Evolutionary conservation across 2,329 filamentous ascomycete genomes (phyloP), one percentile per base, ranked within the genome.

Genomic region (Fusarium protoensiforme): DNA sequence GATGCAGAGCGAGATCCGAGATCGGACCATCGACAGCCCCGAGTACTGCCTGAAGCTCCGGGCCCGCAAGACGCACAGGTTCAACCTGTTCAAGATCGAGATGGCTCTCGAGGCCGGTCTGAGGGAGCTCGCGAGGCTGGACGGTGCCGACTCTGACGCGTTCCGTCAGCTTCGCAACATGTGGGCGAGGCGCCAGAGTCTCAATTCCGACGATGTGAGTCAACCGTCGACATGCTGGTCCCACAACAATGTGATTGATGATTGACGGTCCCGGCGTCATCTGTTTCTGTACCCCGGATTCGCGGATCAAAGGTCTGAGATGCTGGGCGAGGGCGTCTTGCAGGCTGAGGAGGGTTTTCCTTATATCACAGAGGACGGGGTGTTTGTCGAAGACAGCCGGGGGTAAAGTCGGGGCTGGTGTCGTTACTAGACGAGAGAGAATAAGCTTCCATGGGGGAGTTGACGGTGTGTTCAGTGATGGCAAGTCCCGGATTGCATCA

Each of bases 111-210:
- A 38, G 7, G 31, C 46, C 11, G 71, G 71, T 3, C 46, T 46
- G 14, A 61, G 68, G 33, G 71, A 74, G 58, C 29, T 63, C 7
- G 67, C 71, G 16, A 51, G 71, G 4, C 57, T 74, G 20, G 61
- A 66, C 5, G 62, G 36, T 0, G 24, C 10, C 22, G 24, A 48
- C 24, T 68, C 61, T 9, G 61, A 66, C 16, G 14, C n/a, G 5
- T 74, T 73, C 27, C 16, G 68, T 11, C 33, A 53, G 9, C 58
- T 72, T 22, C 68, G 71, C 5, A 61, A 58, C 24, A 58, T 61
- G 1, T 72, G 69, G 51, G 51, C 51, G 4, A 39, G 39, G 13
- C 31, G 46, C 29, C 22, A 59, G 3, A 43, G 48, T 13, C 8
- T 8, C 6, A 13, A 14, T 7, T 27, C 29, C 13, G 35, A 29